phyloP scores from a whole-genome alignment of 208 protist species.

The Trypanosomatidae sp. region DNA sequence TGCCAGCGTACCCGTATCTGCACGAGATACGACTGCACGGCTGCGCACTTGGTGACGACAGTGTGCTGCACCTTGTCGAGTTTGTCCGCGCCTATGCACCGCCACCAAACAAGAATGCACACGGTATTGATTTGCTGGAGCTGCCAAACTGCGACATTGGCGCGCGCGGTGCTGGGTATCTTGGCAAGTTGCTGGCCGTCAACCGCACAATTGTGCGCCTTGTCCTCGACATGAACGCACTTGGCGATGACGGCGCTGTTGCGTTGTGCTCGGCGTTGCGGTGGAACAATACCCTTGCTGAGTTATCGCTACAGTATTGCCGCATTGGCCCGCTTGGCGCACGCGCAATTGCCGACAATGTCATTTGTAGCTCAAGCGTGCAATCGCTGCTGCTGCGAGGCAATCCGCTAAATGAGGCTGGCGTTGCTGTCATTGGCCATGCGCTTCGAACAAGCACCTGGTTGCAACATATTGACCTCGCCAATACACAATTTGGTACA shows the following conservation, averaged over 20 bases:
- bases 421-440: constrained; percentile 39
- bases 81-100: constrained; percentile 71
- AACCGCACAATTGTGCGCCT: constrained; percentile 57
- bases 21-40: constrained; percentile 58
- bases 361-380: constrained; percentile 68
- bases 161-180: constrained; percentile 38
- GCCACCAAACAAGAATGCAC: constrained; percentile 52
- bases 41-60: constrained; percentile 59
- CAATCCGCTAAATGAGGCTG: constrained; percentile 43
- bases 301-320: constrained; percentile 78
- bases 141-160: constrained; percentile 60
- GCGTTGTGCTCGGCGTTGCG: constrained; percentile 45
- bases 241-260: constrained; percentile 52
- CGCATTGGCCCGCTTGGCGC: constrained; percentile 25
- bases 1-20: constrained; percentile 64
- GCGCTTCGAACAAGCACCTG: constrained; percentile 36
- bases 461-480: constrained; percentile 60
- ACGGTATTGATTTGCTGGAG: constrained; percentile 70
- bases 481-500: constrained; percentile 61
- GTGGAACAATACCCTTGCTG: constrained; percentile 67
- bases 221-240: constrained; percentile 65
- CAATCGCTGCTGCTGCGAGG: constrained; percentile 49
- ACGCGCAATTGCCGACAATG: constrained; percentile 22
- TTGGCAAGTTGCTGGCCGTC: constrained; percentile 44
- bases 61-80: constrained; percentile 54